Base-by-base conservation (phyloP, 2,329 filamentous ascomycete species). In the Ophiostoma sp. region DNA sequence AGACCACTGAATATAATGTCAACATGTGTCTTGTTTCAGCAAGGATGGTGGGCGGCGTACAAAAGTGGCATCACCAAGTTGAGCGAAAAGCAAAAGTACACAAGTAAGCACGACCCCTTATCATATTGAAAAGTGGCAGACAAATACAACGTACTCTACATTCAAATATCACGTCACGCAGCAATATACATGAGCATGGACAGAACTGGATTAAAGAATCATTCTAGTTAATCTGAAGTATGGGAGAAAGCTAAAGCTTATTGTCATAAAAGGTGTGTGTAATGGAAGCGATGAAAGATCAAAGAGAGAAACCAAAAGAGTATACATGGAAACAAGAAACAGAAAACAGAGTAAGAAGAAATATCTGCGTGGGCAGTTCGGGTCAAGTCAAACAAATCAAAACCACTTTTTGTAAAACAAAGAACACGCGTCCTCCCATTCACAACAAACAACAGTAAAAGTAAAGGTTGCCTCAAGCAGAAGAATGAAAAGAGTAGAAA, bases 321-420 rank as follows among this genome's bases (percentile, higher is more conserved):
- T 17, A 45, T 28, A 69, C 9, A 36, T 15, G 31, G 9, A 42
- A 36, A 45, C 19, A 69, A 22, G 25, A 59, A 31, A 52, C 64
- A 59, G 39, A 48, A 17, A 48, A 48, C 42, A 48, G 42, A 1
- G 42, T 2, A 48, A 64, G 8, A 17, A 45, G 1, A 52, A 55
- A 52, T 9, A 55, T 28, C 66, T 50, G 66, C 66, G 66, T 36
- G 66, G n/a, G 66, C 45, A 69, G 48, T 25, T 48, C 28, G 19
- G 45, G 39, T 33, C 28, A 42, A 68, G 42, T 17, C 5, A 48
- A 48, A 45, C 45, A 15, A 57, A 15, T 39, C 48, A 42, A 57
- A 45, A 3, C 64, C 70, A 68, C 45, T 52, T 69, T 42, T 52
- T 69, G 66, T 52, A 52, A 22, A 22, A 50, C 22, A 15, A 33